Evolutionary conservation across 78 protist genomes (phyloP).

Genomic region (Protostelium mycophagum): DNA sequence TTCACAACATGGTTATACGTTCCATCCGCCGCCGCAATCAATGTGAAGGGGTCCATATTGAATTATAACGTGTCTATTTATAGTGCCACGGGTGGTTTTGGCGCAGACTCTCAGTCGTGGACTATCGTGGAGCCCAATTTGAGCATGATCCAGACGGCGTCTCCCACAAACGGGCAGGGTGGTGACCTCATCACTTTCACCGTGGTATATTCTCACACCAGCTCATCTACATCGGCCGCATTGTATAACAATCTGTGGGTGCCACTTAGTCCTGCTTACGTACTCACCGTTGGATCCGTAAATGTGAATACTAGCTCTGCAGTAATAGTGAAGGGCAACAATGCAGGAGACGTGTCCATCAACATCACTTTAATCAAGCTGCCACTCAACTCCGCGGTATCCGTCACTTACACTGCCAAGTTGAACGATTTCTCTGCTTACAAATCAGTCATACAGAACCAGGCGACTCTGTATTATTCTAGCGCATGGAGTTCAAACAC

Average conservation of each 20-base stretch:
- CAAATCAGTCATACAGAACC: background rate
- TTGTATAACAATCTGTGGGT: too few relatives aligned
- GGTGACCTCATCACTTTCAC: background rate
- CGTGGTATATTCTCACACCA: background rate
- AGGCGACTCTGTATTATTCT: background rate
- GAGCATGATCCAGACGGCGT: background rate
- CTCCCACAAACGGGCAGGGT: background rate
- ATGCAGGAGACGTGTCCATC: background rate
- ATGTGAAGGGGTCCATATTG: background rate
- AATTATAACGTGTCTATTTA: background rate
- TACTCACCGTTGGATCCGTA: too few relatives aligned
- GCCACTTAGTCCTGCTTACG: too few relatives aligned
- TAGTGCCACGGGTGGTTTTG: background rate
- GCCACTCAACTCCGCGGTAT: background rate
- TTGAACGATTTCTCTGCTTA: background rate
- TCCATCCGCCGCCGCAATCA: background rate
- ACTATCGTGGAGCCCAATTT: background rate
- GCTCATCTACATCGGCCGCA: too few relatives aligned
- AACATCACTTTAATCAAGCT: background rate
- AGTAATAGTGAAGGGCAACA: too few relatives aligned
- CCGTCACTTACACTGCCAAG: background rate
- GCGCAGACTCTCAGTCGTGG: background rate
- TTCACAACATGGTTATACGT: background rate
- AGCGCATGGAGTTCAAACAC: background rate
- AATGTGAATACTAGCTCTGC: too few relatives aligned